Percentiles rank a stretch among this genome's conserved stretches.
Conservation (phyloP, 2,329 filamentous ascomycete species). For the Dothideomycetidae sp. region DNA sequence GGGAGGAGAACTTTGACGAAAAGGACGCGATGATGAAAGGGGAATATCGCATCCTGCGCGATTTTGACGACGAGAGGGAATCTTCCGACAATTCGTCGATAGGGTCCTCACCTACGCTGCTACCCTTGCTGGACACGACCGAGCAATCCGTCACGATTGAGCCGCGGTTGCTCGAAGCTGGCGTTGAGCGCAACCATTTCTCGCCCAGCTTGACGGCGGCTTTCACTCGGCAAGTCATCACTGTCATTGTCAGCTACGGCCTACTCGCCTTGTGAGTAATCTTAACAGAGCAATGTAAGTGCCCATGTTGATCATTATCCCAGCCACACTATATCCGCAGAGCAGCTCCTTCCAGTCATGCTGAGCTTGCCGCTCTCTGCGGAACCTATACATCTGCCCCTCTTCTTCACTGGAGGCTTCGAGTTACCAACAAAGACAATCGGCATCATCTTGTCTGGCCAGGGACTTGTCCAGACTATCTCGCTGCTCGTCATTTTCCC, state of each 20-base stretch:
- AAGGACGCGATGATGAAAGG: slow-evolving; percentile 15
- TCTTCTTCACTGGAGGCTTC: slow-evolving; percentile 81
- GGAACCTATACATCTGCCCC: slow-evolving; percentile 49
- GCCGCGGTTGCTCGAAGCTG: background rate
- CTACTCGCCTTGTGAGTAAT: slow-evolving; percentile 80
- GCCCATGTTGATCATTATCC: slow-evolving; percentile 6
- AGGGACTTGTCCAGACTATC: slow-evolving; percentile 80
- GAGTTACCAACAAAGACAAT: slow-evolving; percentile 70
- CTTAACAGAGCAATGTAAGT: no score
- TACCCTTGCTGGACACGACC: slow-evolving; percentile 12
- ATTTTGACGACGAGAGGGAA: slow-evolving; percentile 16
- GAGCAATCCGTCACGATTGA: background rate
- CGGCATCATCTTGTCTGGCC: slow-evolving; percentile 73
- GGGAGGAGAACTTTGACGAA: slow-evolving; percentile 12
- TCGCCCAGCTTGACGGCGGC: slow-evolving; percentile 39
- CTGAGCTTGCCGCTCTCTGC: slow-evolving; percentile 54
- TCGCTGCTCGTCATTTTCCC: slow-evolving; percentile 78
- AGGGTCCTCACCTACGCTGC: slow-evolving; percentile 39
- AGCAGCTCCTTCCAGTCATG: slow-evolving; percentile 85
- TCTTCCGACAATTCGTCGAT: slow-evolving; percentile 45
- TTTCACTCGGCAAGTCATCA: slow-evolving; percentile 71
- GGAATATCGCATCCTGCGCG: slow-evolving; percentile 44
- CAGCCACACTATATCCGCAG: slow-evolving; percentile 93
- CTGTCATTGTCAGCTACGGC: slow-evolving; percentile 81
- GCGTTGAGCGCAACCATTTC: slow-evolving; percentile 17